Conservation (phyloP, 1,284 basidiomycete genomes). For the Sanghuangporus sanghuang region DNA sequence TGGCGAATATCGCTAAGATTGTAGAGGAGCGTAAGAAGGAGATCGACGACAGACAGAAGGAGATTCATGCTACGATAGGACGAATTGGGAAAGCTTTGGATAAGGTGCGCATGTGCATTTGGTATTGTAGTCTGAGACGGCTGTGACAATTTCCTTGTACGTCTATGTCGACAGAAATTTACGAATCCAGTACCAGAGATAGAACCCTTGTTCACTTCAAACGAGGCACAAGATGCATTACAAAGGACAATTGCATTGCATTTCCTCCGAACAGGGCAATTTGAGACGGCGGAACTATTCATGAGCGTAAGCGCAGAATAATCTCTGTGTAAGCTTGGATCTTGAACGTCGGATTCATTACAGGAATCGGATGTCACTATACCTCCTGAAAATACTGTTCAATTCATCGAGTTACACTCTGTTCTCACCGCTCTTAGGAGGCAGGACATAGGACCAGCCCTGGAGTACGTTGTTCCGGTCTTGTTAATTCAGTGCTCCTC, state of each 20-base stretch:
- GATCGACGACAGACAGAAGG: constrained; percentile 83
- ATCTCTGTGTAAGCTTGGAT: not conserved
- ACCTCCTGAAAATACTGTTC: constrained; percentile 45
- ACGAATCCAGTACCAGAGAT: constrained; percentile 59
- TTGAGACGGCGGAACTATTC: constrained; percentile 68
- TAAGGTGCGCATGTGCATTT: constrained; percentile 54
- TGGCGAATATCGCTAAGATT: constrained; percentile 49
- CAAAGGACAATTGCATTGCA: constrained; percentile 73
- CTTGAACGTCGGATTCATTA: not conserved
- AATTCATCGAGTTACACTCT: constrained; percentile 68
- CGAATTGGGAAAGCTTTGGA: constrained; percentile 82
- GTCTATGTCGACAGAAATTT: constrained; percentile 53
- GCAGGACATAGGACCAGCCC: constrained; percentile 68
- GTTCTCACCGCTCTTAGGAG: constrained; percentile 67
- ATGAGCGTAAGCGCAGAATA: constrained; percentile 45
- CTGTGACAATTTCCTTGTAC: not conserved
- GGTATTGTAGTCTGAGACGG: not conserved
- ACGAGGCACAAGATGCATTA: constrained; percentile 55
- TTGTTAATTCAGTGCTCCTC: constrained; percentile 6
- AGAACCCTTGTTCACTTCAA: constrained; percentile 62
- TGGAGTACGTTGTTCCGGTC: constrained; percentile 47
- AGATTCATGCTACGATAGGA: constrained; percentile 72
- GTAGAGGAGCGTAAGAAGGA: constrained; percentile 76
- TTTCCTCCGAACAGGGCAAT: constrained; percentile 76
- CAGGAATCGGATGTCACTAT: constrained; percentile 73